Base-by-base conservation (phyloP, 305 asterid genomes). In the Fraxinus paxiana region DNA sequence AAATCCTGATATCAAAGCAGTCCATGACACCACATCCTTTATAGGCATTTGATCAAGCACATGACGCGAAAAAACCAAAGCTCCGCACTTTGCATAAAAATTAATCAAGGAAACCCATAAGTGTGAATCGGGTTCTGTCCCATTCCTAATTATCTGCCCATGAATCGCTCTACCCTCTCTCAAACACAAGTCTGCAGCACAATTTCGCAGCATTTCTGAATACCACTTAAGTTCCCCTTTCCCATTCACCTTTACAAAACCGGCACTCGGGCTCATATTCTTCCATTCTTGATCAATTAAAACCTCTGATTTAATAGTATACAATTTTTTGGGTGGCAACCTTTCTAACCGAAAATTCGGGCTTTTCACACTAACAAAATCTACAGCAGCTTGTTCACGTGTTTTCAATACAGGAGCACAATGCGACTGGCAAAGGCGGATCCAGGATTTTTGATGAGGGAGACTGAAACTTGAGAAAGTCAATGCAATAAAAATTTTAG, bases 1-100 rank as follows among this genome's bases (percentile, higher is more conserved):
- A 87, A 90, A 93, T 43, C 98, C 98, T 0, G 95, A 87, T 82
- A 94, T 90, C 87, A 94, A 81, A 74, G 92, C 88, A 38, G 97
- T 94, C 98, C 98, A 94, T 0, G 93, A 83, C 70, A 92, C 96
- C 78, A 91, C 97, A 70, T 94, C 92, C 86, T 87, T 91, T 35
- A 73, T 31, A 0, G 91, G 89, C 92, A 91, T 89, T 79, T 90
- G 82, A 82, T 91, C 92, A 20, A 94, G 88, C 61, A 87, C 93
- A 13, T 79, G 72, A 28, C 83, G 71, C 0, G 91, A 92, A 48
- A 31, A 73, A 77, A 22, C 79, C 79, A 94, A 82, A 30, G 87
- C 88, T 81, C 96, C 89, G 61, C 96, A 93, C 79, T 94, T 93
- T 9, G 90, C 90, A 79, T 94, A 94, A 38, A 93, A 92, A 59